A percentile compares a stretch with the other conserved stretches of the same genome.
Conservation (phyloP, 1,284 basidiomycete species). For the Mycosarcoma maydis region DNA sequence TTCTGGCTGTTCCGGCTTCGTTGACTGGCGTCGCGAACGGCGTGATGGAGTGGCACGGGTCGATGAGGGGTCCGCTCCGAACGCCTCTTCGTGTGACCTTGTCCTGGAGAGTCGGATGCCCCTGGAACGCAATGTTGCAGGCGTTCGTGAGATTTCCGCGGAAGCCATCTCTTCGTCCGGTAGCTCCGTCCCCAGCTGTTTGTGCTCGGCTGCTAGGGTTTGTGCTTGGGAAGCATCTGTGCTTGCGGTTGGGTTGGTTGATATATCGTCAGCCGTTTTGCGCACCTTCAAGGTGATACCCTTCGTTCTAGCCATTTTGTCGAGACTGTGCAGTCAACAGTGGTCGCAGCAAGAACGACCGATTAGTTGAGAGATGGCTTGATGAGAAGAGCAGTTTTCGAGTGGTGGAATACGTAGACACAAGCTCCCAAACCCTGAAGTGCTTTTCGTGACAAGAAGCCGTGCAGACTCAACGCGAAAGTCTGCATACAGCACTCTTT, state of each 20-base stretch:
- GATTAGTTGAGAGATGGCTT: no score
- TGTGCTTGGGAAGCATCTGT: background rate
- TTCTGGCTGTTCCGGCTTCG: constrained; percentile 20
- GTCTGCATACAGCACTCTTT: background rate
- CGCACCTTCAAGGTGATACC: constrained; percentile 44
- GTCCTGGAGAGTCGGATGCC: constrained; percentile 27
- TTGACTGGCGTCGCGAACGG: constrained; percentile 31
- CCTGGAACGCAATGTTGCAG: constrained; percentile 18
- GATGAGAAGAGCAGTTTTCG: no score
- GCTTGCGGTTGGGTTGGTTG: background rate
- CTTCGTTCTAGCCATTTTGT: constrained; percentile 38
- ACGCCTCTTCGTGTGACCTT: constrained; percentile 27
- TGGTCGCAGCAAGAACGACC: no score
- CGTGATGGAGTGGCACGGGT: constrained; percentile 29
- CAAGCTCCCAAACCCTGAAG: no score
- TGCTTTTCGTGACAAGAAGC: background rate
- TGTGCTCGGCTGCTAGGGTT: background rate
- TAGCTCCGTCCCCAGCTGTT: background rate
- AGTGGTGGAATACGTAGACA: no score
- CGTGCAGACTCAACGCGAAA: background rate
- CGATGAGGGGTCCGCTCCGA: constrained; percentile 11
- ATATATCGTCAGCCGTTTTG: constrained; percentile 19
- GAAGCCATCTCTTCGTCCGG: constrained; percentile 28
- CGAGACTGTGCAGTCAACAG: no score
- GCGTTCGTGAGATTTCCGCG: constrained; percentile 6